Conservation (phyloP, 768 basidiomycete species). For the Pleurotus platypus region DNA sequence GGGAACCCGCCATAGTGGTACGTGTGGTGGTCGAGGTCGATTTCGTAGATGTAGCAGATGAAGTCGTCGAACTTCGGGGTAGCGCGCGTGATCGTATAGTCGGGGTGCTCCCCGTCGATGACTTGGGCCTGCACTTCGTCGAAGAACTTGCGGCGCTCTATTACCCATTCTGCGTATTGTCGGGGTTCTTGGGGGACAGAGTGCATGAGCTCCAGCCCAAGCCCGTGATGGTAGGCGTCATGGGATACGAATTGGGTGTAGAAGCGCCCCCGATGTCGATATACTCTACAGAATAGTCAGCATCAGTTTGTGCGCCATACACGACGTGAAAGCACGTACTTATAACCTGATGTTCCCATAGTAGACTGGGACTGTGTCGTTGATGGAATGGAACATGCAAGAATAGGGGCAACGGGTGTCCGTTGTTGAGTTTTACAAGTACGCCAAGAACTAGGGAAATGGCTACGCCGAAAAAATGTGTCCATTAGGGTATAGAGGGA, state of each 20-base stretch:
- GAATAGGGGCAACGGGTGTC: no score
- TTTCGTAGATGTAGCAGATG: background rate
- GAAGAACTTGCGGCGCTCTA: background rate
- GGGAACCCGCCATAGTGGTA: background rate
- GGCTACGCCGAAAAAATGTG: no score
- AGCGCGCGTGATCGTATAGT: background rate
- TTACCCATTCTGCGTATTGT: background rate
- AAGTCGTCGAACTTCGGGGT: background rate
- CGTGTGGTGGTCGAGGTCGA: slow-evolving; percentile 4
- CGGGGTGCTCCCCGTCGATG: background rate
- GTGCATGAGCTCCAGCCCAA: background rate
- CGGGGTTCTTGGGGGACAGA: background rate
- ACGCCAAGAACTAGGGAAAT: no score
- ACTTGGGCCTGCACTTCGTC: background rate
- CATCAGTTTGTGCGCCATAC: no score
- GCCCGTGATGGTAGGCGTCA: background rate
- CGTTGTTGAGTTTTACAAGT: no score
- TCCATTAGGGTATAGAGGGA: no score
- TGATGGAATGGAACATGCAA: no score
- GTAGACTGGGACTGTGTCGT: no score
- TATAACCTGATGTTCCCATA: no score
- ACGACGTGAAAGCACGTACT: no score
- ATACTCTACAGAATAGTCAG: background rate
- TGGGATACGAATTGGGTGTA: background rate
- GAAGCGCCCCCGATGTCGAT: background rate